Evolutionary conservation across 2,329 filamentous ascomycete species (phyloP).

Genomic region (Colletotrichum sp.): DNA sequence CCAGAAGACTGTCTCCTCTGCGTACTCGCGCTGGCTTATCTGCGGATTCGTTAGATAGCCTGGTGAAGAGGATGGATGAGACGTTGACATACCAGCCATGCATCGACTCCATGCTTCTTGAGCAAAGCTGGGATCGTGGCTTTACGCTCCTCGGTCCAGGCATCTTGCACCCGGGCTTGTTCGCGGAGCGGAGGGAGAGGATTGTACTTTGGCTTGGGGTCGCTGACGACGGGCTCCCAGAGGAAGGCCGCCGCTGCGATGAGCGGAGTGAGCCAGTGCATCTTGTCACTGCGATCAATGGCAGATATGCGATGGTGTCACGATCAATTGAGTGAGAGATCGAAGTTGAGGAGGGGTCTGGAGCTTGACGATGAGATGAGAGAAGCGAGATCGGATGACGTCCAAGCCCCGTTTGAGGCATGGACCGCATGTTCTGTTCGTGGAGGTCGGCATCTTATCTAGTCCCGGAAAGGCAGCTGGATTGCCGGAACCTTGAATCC

Average conservation of each 20-base stretch:
- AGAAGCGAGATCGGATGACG: slow-evolving; percentile 13
- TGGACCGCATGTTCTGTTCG: background rate
- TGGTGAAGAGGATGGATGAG: background rate
- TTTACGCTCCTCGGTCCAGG: slow-evolving; percentile 48
- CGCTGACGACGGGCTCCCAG: background rate
- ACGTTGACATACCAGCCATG: slow-evolving; percentile 46
- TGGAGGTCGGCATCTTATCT: background rate
- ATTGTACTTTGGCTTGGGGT: slow-evolving; percentile 31
- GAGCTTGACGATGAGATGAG: background rate
- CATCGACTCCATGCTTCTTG: slow-evolving; percentile 49
- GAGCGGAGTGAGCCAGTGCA: slow-evolving; percentile 10
- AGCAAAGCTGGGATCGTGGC: slow-evolving; percentile 45
- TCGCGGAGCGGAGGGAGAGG: slow-evolving; percentile 46
- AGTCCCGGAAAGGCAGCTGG: slow-evolving; percentile 16
- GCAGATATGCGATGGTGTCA: background rate
- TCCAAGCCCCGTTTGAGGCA: slow-evolving; percentile 4
- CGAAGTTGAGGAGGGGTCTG: background rate
- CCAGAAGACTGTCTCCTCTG: slow-evolving; percentile 57
- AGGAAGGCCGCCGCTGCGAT: background rate
- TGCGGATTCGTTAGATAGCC: slow-evolving; percentile 20
- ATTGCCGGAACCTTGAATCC: background rate
- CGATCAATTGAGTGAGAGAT: background rate
- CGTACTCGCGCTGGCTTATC: slow-evolving; percentile 57
- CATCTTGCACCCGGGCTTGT: slow-evolving; percentile 46
- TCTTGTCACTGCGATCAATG: background rate